Conservation (phyloP, 176 grass and related monocot species). For the Paspalum notatum region DNA sequence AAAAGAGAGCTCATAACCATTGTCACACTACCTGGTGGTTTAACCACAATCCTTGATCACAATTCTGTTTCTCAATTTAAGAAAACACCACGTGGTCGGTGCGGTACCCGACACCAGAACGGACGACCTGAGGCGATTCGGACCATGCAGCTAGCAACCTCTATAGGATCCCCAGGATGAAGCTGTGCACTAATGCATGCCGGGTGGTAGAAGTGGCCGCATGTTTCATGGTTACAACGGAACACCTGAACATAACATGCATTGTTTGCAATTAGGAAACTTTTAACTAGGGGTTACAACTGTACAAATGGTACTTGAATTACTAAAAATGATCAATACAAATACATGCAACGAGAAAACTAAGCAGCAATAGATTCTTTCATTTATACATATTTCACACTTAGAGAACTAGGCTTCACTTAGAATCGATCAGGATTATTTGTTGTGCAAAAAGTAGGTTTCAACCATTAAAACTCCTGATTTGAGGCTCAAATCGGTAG, state of each 20-base stretch:
- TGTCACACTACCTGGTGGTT: not conserved
- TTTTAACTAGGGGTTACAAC: not conserved
- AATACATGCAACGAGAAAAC: not conserved
- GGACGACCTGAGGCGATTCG: not conserved
- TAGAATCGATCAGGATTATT: no score
- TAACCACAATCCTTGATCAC: not conserved
- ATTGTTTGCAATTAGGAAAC: not conserved
- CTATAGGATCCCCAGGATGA: not conserved
- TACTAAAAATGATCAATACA: not conserved
- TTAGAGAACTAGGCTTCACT: no score
- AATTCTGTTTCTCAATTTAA: not conserved
- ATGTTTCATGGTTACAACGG: not conserved
- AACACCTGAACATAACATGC: not conserved
- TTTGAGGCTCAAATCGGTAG: no score
- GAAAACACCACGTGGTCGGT: not conserved
- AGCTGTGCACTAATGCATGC: not conserved
- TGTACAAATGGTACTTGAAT: not conserved
- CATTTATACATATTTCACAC: no score
- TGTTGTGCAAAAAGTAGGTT: no score
- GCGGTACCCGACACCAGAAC: not conserved
- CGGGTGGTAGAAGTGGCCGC: slow-evolving; percentile 13
- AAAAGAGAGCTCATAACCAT: not conserved
- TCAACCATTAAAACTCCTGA: no score
- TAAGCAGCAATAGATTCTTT: not conserved
- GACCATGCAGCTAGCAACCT: not conserved